Percentiles rank a stretch among this genome's conserved stretches.
Evolutionary conservation across 306 rosid genomes (phyloP).

Genomic region (Datisca glomerata): DNA sequence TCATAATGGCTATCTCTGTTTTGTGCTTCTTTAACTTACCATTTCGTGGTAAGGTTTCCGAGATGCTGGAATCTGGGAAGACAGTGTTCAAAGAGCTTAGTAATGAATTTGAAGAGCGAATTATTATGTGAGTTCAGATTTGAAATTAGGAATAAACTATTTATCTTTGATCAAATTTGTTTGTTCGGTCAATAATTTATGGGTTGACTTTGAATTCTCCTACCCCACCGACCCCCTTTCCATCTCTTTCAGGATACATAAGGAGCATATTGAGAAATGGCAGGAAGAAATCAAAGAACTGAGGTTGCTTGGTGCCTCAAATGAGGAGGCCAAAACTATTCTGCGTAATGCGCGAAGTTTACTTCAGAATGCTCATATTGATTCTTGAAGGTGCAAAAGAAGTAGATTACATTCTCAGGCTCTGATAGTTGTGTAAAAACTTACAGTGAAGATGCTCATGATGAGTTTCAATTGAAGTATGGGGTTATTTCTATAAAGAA

Average conservation of each 20-base stretch:
- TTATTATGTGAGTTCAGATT: constrained; percentile 43
- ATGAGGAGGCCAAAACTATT: constrained; percentile 53
- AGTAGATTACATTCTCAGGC: not conserved
- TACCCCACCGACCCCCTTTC: not conserved
- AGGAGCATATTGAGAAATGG: constrained; percentile 74
- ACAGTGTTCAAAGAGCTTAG: constrained; percentile 46
- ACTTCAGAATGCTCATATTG: constrained; percentile 41
- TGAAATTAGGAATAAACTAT: no score
- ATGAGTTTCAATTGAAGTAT: no score
- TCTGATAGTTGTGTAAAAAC: not conserved
- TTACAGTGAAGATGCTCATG: not conserved
- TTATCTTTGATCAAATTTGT: not conserved
- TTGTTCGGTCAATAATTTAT: not conserved
- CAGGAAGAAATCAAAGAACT: constrained; percentile 62
- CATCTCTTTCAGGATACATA: constrained; percentile 48
- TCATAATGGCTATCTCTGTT: not conserved
- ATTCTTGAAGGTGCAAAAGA: constrained; percentile 26
- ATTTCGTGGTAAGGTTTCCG: constrained; percentile 45
- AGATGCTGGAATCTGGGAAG: constrained; percentile 70
- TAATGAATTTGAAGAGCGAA: constrained; percentile 60
- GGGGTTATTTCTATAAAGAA: no score
- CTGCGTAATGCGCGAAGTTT: constrained; percentile 57
- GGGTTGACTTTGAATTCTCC: not conserved
- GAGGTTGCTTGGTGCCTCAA: constrained; percentile 53
- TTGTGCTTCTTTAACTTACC: not conserved